Evolutionary conservation across 2,329 filamentous ascomycete species (phyloP), one percentile per base, ranked within the genome.

Genomic region (Zarea fungicola): DNA sequence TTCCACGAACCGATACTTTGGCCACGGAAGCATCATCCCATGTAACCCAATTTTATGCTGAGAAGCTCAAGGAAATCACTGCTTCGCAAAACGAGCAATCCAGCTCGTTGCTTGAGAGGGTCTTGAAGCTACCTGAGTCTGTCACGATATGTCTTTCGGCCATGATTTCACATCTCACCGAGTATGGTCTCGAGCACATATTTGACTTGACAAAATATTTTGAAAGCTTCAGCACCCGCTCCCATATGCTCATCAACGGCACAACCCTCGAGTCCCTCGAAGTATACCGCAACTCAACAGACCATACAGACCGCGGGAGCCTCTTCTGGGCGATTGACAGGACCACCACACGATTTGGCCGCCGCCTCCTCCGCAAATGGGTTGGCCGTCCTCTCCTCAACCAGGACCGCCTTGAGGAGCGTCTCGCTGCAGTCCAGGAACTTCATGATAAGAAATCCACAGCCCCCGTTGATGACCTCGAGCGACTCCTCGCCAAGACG

Each of bases 151-250:
- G 93, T 66, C 76, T 99, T 13, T 96, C 93, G 4, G 87, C 91
- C 10, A 96, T 99, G 91, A 97, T 99, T 58, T 88, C 80, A 1
- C 91, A 99, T 61, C 74, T 99, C 58, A 84, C 83, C 16, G 91
- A 96, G 55, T 99, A 96, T 63, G 90, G 90, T 1, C 75, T 99
- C 18, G 87, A 97, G 65, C 90, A 97, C 70, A 89, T 99, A 46
- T 96, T 99, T 58, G 87, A 96, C 60, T 72, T 99, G 36, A 97
- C 93, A 2, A 96, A 95, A 59, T 96, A 97, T 69, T 99, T 99
- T 61, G 86, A 96, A 58, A 89, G 90, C 2, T 99, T 99, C 69
- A 96, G 88, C 58, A 89, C 91, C 7, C 78, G 91, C 31, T 91
- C 92, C 13, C 91, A 97, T 62, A 97, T 99, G 93, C 75, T 97